Conservation (phyloP, 2,329 filamentous ascomycete genomes). For the Ilyonectria robusta region DNA sequence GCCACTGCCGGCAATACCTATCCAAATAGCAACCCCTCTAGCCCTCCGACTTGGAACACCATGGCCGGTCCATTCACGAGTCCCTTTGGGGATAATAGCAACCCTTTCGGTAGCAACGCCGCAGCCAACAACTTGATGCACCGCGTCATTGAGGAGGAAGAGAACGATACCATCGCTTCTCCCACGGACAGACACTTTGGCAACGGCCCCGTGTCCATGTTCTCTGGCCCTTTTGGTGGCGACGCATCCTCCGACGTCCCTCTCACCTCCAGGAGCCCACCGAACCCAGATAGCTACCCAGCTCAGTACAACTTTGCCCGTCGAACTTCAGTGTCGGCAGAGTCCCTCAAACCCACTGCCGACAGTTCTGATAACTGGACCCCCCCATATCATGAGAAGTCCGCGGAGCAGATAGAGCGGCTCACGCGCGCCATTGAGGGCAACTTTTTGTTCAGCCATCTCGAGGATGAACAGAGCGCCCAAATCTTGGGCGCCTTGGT, state of each 20-base stretch:
- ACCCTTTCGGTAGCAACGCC: constrained; percentile 43
- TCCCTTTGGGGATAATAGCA: constrained; percentile 72
- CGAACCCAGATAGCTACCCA: constrained; percentile 81
- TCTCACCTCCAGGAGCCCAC: constrained; percentile 62
- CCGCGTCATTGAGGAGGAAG: constrained; percentile 84
- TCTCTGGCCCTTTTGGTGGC: constrained; percentile 68
- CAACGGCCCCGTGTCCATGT: constrained; percentile 52
- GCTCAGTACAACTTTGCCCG: constrained; percentile 94
- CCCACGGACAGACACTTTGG: constrained; percentile 77
- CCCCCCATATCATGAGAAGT: constrained; percentile 88
- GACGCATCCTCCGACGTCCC: constrained; percentile 64
- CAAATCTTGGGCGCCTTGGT: constrained; percentile 92
- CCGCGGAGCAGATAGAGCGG: constrained; percentile 82
- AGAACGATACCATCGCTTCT: constrained; percentile 81
- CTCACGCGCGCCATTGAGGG: constrained; percentile 85
- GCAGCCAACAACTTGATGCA: constrained; percentile 56
- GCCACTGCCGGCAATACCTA: constrained; percentile 27
- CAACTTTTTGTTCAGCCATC: constrained; percentile 94
- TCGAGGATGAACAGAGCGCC: constrained; percentile 91
- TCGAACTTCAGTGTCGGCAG: constrained; percentile 95
- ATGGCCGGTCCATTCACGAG: constrained; percentile 88
- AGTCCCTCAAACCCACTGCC: constrained; percentile 91
- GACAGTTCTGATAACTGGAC: constrained; percentile 91
- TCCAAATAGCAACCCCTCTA: not conserved
- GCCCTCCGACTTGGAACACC: constrained; percentile 43